A percentile compares a stretch with the other conserved stretches of the same genome.
phyloP scores from a whole-genome alignment of 495 filamentous ascomycete species.

The Xylaria acuta region DNA sequence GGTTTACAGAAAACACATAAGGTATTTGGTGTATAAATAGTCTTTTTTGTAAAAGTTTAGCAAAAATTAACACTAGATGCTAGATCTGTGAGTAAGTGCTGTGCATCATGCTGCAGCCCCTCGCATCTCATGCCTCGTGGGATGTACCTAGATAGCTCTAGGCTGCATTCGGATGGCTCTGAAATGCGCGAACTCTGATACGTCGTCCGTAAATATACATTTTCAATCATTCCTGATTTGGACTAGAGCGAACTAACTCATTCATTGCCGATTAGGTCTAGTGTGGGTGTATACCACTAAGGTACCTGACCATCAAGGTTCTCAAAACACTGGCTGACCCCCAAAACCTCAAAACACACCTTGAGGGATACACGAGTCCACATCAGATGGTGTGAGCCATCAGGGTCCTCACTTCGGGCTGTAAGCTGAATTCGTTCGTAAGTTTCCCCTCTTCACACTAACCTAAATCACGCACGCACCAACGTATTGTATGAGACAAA shows the following conservation, averaged over 20 bases:
- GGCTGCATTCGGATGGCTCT: neutral
- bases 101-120: neutral
- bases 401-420: slow-evolving; percentile 24
- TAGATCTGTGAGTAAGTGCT: neutral
- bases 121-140: neutral
- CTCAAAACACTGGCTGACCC: slow-evolving; percentile 18
- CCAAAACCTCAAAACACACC: neutral
- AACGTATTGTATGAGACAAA: neutral
- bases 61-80: neutral
- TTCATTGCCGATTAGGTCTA: slow-evolving; percentile 2
- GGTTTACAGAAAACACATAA: neutral
- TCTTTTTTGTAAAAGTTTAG: neutral
- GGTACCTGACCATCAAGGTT: slow-evolving; percentile 36
- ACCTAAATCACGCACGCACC: neutral
- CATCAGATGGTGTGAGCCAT: slow-evolving; percentile 11
- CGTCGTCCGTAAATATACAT: neutral
- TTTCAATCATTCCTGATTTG: neutral
- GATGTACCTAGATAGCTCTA: slow-evolving; percentile 3
- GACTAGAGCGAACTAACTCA: neutral
- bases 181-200: slow-evolving; percentile 4
- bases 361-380: neutral
- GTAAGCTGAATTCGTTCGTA: neutral
- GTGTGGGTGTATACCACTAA: neutral
- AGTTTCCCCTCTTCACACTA: neutral
- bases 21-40: neutral